Conservation (phyloP, 192 early-diverging fungal species). For the Blastocladiella britannica region DNA sequence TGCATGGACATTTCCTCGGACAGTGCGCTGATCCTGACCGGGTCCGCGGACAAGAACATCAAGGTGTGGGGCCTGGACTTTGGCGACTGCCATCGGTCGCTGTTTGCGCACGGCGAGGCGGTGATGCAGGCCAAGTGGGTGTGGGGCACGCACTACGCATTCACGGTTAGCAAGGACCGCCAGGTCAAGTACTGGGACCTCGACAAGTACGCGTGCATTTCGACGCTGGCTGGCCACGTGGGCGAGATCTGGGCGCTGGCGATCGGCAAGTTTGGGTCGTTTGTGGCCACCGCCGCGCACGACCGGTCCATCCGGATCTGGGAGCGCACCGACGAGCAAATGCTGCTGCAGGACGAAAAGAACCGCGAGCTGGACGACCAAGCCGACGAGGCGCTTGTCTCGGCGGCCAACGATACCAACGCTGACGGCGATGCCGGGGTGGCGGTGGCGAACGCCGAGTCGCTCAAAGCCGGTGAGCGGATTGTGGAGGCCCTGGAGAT, state of each 20-base stretch:
- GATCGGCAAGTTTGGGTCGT: conserved; percentile 68
- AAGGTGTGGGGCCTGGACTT: conserved; percentile 99
- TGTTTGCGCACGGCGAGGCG: conserved; percentile 82
- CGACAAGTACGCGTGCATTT: conserved; percentile 91
- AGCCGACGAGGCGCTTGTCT: conserved; percentile 55
- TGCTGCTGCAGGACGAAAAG: conserved; percentile 88
- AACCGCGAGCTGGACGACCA: conserved; percentile 83
- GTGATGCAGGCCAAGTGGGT: conserved; percentile 78
- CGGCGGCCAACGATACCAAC: conserved; percentile 24
- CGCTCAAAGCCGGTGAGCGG: conserved; percentile 86
- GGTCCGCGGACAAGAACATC: conserved; percentile 91
- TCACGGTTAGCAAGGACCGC: conserved; percentile 77
- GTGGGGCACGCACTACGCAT: conserved; percentile 87
- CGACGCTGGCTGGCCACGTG: conserved; percentile 77
- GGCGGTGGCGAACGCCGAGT: conserved; percentile 71
- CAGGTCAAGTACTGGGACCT: conserved; percentile 88
- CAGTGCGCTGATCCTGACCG: conserved; percentile 70
- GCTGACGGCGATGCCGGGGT: conserved; percentile 29
- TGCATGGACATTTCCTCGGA: conserved; percentile 98
- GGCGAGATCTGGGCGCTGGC: conserved; percentile 89
- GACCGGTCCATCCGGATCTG: conserved; percentile 87
- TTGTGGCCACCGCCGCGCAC: conserved; percentile 72
- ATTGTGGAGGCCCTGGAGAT: conserved; percentile 83
- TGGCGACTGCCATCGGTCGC: conserved; percentile 89
- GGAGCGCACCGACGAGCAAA: conserved; percentile 89